Conservation (phyloP, 176 grass and related monocot species). For the Carex kokanica region DNA sequence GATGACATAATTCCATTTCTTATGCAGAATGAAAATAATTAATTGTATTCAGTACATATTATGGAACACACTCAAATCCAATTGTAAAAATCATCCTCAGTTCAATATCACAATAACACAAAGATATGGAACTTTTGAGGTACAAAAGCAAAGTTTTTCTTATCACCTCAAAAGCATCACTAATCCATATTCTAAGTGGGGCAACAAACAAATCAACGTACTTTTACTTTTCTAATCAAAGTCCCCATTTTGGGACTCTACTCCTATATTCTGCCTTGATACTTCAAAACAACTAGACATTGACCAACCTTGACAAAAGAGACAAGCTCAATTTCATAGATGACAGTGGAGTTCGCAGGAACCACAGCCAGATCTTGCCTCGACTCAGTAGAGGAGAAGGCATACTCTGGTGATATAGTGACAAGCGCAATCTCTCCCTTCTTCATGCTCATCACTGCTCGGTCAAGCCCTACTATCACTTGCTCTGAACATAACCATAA, state of each 20-base stretch:
- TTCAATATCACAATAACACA: neutral
- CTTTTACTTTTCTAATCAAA: neutral
- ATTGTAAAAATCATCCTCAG: neutral
- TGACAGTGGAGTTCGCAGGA: constrained; percentile 70
- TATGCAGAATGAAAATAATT: neutral
- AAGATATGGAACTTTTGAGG: neutral
- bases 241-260: neutral
- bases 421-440: constrained; percentile 88
- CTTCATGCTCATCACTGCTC: constrained; percentile 90
- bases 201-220: neutral
- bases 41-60: neutral
- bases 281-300: neutral
- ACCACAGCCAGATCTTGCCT: constrained; percentile 80
- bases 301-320: constrained; percentile 79
- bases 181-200: neutral
- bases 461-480: constrained; percentile 80
- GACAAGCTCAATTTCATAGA: constrained; percentile 88
- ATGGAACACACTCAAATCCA: neutral
- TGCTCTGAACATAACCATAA: constrained; percentile 43
- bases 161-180: neutral
- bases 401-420: constrained; percentile 86
- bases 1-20: neutral
- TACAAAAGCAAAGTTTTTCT: neutral
- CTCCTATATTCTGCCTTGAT: neutral
- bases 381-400: constrained; percentile 61